Evolutionary conservation across 2,329 filamentous ascomycete genomes (phyloP), one percentile per base, ranked within the genome.

Genomic region (Trematosphaeria pertusa): DNA sequence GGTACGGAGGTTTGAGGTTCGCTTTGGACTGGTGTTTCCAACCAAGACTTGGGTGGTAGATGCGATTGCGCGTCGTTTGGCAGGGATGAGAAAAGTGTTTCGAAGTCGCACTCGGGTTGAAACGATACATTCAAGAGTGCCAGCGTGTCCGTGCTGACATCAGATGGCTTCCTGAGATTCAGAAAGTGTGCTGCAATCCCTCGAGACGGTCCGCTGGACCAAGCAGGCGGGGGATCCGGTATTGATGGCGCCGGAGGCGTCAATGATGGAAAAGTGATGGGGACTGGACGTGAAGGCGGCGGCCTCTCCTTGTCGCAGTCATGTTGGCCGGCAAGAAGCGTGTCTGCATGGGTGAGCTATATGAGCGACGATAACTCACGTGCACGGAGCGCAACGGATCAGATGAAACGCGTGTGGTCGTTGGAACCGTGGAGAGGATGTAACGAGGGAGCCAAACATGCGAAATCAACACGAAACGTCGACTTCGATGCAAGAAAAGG

Each of bases 191-290:
- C 58, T 43, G 71, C 61, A 37, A 80, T 69, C 11, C 78, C 67
- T n/a, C 60, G 76, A 56, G 51, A 69, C 31, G 52, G 65, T 8
- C 63, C 60, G 33, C 69, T 58, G 9, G 63, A 63, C 60, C 73
- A 73, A 48, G 70, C 43, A 7, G 59, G 48, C 26, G 63, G 55
- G 58, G 63, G 52, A 32, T 45, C 50, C 36, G 51, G 36, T 42
- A 37, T 43, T 33, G 59, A 67, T 12, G 67, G 64, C 21, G 56
- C 38, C 19, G 73, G 70, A 24, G 76, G 73, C 20, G 64, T 56
- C 50, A 79, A 76, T 42, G 62, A 61, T 22, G 81, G 81, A 55
- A 84, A 83, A 42, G 78, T 78, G 36, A 82, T 70, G 15, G 75
- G 74, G 19, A 75, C 79, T 24, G 81, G 75, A 47, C 65, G 65